Conservation (phyloP, 1,139 yeast species). For the Yamadazyma friedrichii region DNA sequence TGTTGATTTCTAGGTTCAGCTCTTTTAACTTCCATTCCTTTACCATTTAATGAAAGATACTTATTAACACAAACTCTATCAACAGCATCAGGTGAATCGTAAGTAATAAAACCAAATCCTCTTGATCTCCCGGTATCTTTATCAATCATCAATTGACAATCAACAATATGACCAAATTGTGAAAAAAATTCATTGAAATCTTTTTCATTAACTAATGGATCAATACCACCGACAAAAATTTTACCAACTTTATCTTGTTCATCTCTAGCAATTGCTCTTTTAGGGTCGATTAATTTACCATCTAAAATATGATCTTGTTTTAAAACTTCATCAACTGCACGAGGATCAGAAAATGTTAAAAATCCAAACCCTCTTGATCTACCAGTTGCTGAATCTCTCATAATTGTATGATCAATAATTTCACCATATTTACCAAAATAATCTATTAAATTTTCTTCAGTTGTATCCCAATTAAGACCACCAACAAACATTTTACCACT, state of each 20-base stretch:
- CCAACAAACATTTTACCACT: conserved; percentile 97
- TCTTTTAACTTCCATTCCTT: conserved; percentile 91
- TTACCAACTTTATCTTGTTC: conserved; percentile 98
- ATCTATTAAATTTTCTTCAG: conserved; percentile 77
- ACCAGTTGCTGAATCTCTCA: conserved; percentile 90
- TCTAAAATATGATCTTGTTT: conserved; percentile 87
- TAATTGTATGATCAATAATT: conserved; percentile 84
- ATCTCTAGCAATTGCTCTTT: conserved; percentile 96
- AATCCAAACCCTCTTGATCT: conserved; percentile 97
- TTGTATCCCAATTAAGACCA: conserved; percentile 98
- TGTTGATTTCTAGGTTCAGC: conserved; percentile 88
- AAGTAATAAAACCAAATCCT: conserved; percentile 97
- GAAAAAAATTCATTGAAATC: conserved; percentile 88
- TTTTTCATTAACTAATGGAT: conserved; percentile 89
- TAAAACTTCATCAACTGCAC: conserved; percentile 84
- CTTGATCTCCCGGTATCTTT: conserved; percentile 97
- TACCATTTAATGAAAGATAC: conserved; percentile 81
- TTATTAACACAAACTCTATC: conserved; percentile 86
- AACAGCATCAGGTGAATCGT: conserved; percentile 93
- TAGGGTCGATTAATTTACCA: conserved; percentile 97
- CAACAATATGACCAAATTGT: conserved; percentile 89
- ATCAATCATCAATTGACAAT: conserved; percentile 96
- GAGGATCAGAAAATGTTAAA: conserved; percentile 79
- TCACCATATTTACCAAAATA: conserved; percentile 92
- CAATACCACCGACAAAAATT: conserved; percentile 97